Conservation (phyloP, 306 rosid genomes). For the Echinosophora koreensis region DNA sequence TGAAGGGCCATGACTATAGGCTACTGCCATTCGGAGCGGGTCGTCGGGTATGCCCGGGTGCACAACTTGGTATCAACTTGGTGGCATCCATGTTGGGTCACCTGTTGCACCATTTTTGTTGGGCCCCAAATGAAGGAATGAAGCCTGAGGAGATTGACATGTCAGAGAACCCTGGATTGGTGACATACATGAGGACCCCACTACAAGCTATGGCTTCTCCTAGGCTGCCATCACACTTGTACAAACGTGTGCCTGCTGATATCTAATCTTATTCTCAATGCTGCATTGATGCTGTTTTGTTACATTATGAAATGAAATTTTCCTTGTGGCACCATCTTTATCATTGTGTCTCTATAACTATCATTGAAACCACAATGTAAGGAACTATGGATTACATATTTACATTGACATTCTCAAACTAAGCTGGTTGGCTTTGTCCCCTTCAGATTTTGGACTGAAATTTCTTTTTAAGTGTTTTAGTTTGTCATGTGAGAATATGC, state of each 20-base stretch:
- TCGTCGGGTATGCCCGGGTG: slow-evolving; percentile 86
- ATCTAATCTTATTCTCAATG: slow-evolving; percentile 42
- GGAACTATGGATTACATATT: slow-evolving; percentile 11
- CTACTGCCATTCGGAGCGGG: slow-evolving; percentile 89
- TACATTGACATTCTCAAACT: slow-evolving; percentile 25
- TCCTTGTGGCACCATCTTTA: slow-evolving; percentile 22
- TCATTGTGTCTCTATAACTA: slow-evolving; percentile 27
- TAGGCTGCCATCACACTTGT: slow-evolving; percentile 71
- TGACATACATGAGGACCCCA: slow-evolving; percentile 82
- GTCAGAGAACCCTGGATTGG: slow-evolving; percentile 82
- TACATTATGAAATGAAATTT: slow-evolving; percentile 10
- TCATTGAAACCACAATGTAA: slow-evolving; percentile 14
- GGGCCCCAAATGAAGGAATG: slow-evolving; percentile 64
- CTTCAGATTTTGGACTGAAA: slow-evolving; percentile 18
- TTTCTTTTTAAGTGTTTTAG: not conserved
- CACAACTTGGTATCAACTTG: slow-evolving; percentile 83
- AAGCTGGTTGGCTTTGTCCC: not conserved
- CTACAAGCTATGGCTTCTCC: slow-evolving; percentile 75
- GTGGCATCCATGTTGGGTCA: slow-evolving; percentile 91
- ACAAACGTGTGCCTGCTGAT: slow-evolving; percentile 67
- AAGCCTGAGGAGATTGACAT: slow-evolving; percentile 77
- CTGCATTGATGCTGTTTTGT: slow-evolving; percentile 13
- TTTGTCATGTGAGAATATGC: slow-evolving; percentile 1
- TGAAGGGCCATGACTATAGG: slow-evolving; percentile 89
- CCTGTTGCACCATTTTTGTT: slow-evolving; percentile 78